Conservation (phyloP, 176 grass and related monocot genomes). For the Carex pumila region DNA sequence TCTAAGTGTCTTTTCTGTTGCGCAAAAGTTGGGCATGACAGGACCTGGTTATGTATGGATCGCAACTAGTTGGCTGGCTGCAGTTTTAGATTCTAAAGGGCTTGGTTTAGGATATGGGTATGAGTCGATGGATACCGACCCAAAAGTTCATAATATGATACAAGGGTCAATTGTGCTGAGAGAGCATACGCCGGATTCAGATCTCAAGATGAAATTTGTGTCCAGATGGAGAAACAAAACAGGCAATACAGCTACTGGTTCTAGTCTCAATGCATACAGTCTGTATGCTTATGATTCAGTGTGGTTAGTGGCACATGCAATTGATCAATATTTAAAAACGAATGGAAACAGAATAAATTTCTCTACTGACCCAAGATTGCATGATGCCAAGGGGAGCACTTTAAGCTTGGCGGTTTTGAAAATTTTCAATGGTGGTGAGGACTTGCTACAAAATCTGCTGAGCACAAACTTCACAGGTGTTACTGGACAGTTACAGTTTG, state of each 20-base stretch:
- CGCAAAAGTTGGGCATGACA: constrained; percentile 52
- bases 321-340: constrained; percentile 40
- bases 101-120: not conserved
- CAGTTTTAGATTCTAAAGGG: constrained; percentile 53
- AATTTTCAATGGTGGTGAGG: constrained; percentile 52
- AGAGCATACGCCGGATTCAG: constrained; percentile 53
- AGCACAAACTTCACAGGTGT: constrained; percentile 66
- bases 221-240: constrained; percentile 47
- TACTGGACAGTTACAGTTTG: constrained; percentile 54
- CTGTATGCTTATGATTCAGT: constrained; percentile 83
- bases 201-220: constrained; percentile 46
- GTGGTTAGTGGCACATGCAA: constrained; percentile 62
- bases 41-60: constrained; percentile 72
- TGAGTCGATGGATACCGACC: not conserved
- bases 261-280: constrained; percentile 52
- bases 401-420: constrained; percentile 48
- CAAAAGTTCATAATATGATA: constrained; percentile 36
- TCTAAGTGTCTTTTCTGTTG: constrained; percentile 50
- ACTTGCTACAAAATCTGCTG: constrained; percentile 52
- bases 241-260: constrained; percentile 30
- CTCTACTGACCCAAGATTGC: constrained; percentile 49
- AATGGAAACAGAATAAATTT: constrained; percentile 43
- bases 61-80: constrained; percentile 75
- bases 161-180: constrained; percentile 66
- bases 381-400: constrained; percentile 41